Evolutionary conservation across 2,329 filamentous ascomycete genomes (phyloP).

Genomic region (Mycosphaerella arachidis): DNA sequence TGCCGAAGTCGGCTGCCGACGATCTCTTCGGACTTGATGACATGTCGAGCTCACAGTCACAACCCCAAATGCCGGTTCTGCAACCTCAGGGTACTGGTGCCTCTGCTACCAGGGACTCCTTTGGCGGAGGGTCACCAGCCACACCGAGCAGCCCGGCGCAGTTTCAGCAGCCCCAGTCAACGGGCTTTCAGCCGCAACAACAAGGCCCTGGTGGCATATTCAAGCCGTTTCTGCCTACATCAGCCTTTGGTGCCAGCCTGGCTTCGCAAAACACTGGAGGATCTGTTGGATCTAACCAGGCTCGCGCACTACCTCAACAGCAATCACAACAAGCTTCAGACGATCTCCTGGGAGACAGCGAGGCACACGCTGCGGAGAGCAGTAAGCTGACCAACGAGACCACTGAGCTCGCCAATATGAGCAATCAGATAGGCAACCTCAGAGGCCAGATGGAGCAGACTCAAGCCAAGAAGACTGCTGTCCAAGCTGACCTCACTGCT

Average conservation of each 20-base stretch:
- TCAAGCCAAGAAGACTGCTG: slow-evolving; percentile 71
- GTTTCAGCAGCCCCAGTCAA: slow-evolving; percentile 20
- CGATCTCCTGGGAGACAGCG: slow-evolving; percentile 85
- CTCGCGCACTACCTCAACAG: slow-evolving; percentile 16
- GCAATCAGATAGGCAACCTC: slow-evolving; percentile 87
- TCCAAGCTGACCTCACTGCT: slow-evolving; percentile 77
- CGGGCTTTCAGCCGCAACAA: slow-evolving; percentile 9
- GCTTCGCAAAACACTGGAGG: slow-evolving; percentile 71
- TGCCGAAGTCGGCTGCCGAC: slow-evolving; percentile 77
- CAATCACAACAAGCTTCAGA: slow-evolving; percentile 54
- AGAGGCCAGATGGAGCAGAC: slow-evolving; percentile 93
- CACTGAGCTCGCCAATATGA: slow-evolving; percentile 88
- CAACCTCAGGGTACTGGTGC: slow-evolving; percentile 70
- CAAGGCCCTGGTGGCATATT: slow-evolving; percentile 51
- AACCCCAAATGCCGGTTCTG: slow-evolving; percentile 46
- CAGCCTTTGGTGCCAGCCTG: slow-evolving; percentile 81
- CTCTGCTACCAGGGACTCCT: slow-evolving; percentile 60
- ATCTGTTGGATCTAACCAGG: slow-evolving; percentile 36
- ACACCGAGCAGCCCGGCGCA: slow-evolving; percentile 50
- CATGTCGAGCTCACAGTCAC: slow-evolving; percentile 48
- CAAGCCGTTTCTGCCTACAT: slow-evolving; percentile 88
- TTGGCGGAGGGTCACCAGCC: slow-evolving; percentile 49
- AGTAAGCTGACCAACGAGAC: slow-evolving; percentile 86
- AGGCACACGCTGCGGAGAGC: slow-evolving; percentile 68
- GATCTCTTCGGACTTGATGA: slow-evolving; percentile 91